Percentiles rank a stretch among this genome's conserved stretches.
These are phyloP conservation scores for Heliocybe sulcata DNA, from an alignment of 1,284 basidiomycete genomes.

Conservation along the genomic window DNA sequence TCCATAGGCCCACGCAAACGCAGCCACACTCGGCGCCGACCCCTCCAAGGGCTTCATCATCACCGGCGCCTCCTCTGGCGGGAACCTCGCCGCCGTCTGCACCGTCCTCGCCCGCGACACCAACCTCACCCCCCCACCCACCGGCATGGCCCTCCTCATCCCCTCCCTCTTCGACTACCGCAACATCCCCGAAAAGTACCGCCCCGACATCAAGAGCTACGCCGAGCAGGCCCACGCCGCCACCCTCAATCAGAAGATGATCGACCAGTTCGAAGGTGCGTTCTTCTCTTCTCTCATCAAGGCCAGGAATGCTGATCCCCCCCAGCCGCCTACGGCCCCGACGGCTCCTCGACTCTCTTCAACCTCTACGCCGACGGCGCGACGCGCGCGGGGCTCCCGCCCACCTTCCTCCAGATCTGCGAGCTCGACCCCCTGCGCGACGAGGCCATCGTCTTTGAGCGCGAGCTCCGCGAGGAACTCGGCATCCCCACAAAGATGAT, in stretches of 20 bases:
- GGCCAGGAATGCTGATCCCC: too few relatives aligned
- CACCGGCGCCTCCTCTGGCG: conserved; percentile 11
- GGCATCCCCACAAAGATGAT: conserved; percentile 10
- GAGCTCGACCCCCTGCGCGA: conserved; percentile 14
- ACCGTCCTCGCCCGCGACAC: conserved; percentile 10
- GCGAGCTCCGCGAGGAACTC: conserved; percentile 6
- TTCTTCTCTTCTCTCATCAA: too few relatives aligned
- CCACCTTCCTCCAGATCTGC: conserved; percentile 10
- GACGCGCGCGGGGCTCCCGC: conserved; percentile 9
- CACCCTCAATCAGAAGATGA: background rate
- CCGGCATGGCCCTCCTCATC: conserved; percentile 9
- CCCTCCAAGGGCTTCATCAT: conserved; percentile 10
- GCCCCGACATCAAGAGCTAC: background rate
- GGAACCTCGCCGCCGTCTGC: conserved; percentile 10
- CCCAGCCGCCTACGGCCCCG: conserved; percentile 6
- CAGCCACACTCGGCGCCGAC: conserved; percentile 3
- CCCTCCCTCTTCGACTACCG: conserved; percentile 8
- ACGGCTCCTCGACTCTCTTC: conserved; percentile 6
- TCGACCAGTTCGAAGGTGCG: background rate
- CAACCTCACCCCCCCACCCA: conserved; percentile 7
- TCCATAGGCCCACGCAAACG: conserved; percentile 4
- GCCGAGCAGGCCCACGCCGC: background rate
- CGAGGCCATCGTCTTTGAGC: conserved; percentile 12
- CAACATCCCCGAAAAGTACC: conserved; percentile 9
- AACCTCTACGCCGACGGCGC: background rate